Base-by-base conservation (phyloP, 371 early-diverging fungal species). In the Rhizopus stolonifer region DNA sequence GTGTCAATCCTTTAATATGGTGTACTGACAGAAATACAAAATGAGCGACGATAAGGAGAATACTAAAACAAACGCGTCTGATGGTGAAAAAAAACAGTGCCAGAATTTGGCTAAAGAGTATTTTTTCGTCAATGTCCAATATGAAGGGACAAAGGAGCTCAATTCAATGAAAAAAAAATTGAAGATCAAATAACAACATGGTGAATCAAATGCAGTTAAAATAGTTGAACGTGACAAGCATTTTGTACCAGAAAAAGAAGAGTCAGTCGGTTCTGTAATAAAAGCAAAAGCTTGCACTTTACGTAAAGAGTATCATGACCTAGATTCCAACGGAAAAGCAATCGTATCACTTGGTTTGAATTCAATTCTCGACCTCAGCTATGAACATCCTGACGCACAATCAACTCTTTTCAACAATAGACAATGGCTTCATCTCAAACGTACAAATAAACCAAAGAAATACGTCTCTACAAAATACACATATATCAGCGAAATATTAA, bases 301-400 rank as follows among this genome's bases (percentile, higher is more conserved):
- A 25, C 46, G 46, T 25, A 21, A 46, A 26, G 38, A 46, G 18
- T 46, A 53, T 46, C 54, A 34, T 46, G 0, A 23, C 23, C 42
- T 55, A 22, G 47, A 47, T 32, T 29, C 32, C 31, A 48, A 55
- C 21, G 33, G 10, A 29, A 46, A 55, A 42, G 43, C 47, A 31
- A 42, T 55, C 19, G 48, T 48, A 40, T 31, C 48, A 29, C 42
- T 55, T 47, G 55, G 42, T 21, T 32, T 55, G 32, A 55, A 55
- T 55, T 55, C 55, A 32, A 46, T 55, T 31, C 31, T 55, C 24
- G 55, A 55, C 33, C 33, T 55, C 21, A 47, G 48, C 32, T 11
- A 31, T 48, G 8, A 29, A 0, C 40, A 55, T 55, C 42, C 48
- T 17, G 32, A 46, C 21, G 39, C 42, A 31, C 40, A 55, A 17